Conservation (phyloP, 2,329 filamentous ascomycete species). For the Tolypocladium album region DNA sequence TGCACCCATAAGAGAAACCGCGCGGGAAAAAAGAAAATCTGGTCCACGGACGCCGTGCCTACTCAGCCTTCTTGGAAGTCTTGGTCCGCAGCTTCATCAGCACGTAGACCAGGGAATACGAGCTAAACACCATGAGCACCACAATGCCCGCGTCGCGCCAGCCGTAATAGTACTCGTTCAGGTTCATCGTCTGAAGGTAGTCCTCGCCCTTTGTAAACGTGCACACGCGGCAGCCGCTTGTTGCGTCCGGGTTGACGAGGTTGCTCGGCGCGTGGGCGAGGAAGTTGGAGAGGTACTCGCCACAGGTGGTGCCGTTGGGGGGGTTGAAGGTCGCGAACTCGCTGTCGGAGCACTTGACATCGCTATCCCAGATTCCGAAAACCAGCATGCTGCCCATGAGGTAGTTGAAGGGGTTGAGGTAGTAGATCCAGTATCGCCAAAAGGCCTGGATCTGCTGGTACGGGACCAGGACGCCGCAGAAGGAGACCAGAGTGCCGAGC, state of each 20-base stretch:
- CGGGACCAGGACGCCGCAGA: constrained; percentile 67
- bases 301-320: constrained; percentile 41
- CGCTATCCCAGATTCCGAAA: constrained; percentile 35
- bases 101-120: constrained; percentile 35
- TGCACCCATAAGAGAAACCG: not conserved
- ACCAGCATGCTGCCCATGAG: constrained; percentile 45
- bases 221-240: constrained; percentile 46
- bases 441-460: constrained; percentile 51
- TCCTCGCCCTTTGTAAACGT: constrained; percentile 46
- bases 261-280: constrained; percentile 31
- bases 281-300: constrained; percentile 44
- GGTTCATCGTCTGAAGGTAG: constrained; percentile 48
- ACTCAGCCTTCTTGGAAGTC: constrained; percentile 35
- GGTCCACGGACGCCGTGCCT: not conserved
- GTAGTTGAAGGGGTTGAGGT: constrained; percentile 51
- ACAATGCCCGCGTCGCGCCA: constrained; percentile 57
- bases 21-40: not conserved
- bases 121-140: constrained; percentile 42
- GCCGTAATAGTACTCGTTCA: constrained; percentile 50
- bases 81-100: constrained; percentile 39
- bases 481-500: constrained; percentile 50
- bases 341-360: constrained; percentile 31
- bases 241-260: constrained; percentile 50
- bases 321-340: constrained; percentile 45
- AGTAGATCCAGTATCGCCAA: constrained; percentile 59